These are phyloP conservation scores for Candida tallmaniae DNA, from an alignment of 805 yeast genomes.

Conservation along the genomic window DNA sequence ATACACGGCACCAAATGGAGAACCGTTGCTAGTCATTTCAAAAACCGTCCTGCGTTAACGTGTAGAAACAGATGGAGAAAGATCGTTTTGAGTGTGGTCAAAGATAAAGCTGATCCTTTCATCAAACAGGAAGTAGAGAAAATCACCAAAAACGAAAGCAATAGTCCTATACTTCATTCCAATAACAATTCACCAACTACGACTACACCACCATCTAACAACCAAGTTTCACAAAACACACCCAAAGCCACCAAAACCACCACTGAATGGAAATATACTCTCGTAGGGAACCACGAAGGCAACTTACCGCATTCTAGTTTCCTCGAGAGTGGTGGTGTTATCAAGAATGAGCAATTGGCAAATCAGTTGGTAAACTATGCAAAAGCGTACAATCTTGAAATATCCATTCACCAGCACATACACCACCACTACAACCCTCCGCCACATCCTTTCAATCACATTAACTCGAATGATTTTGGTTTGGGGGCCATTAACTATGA, in stretches of 20 bases:
- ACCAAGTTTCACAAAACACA: background rate
- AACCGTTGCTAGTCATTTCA: constrained; percentile 64
- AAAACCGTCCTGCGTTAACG: constrained; percentile 80
- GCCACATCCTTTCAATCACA: constrained; percentile 10
- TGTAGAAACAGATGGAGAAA: constrained; percentile 93
- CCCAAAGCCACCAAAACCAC: background rate
- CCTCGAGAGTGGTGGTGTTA: constrained; percentile 41
- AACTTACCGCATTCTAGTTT: constrained; percentile 18
- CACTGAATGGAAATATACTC: constrained; percentile 61
- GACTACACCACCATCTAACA: background rate
- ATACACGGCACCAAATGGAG: constrained; percentile 86
- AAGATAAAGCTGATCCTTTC: constrained; percentile 55
- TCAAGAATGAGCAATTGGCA: constrained; percentile 50
- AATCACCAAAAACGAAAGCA: constrained; percentile 22
- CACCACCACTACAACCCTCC: constrained; percentile 69
- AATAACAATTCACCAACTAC: background rate
- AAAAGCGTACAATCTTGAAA: constrained; percentile 47
- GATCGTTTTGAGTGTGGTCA: constrained; percentile 67
- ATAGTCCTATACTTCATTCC: background rate
- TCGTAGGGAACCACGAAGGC: background rate
- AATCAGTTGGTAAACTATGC: constrained; percentile 59
- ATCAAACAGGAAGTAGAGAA: constrained; percentile 59
- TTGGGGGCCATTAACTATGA: constrained; percentile 1
- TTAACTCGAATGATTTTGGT: constrained; percentile 2
- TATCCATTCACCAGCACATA: constrained; percentile 81